Percentiles rank a stretch among this genome's conserved stretches.
These are phyloP conservation scores for Nothomitra cinnamomea DNA, from an alignment of 2,329 filamentous ascomycete species.

Conservation along the genomic window DNA sequence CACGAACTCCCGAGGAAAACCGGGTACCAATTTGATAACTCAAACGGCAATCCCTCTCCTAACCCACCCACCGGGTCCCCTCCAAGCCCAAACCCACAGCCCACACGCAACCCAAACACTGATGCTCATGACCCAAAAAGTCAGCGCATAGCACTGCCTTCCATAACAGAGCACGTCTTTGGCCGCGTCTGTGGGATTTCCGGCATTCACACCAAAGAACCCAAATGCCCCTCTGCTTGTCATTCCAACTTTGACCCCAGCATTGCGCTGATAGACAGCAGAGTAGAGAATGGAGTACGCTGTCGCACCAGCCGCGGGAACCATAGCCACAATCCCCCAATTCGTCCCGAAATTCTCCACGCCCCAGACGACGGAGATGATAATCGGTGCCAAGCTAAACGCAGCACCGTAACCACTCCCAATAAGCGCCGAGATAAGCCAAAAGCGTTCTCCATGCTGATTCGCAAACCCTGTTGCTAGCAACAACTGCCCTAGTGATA, in stretches of 20 bases:
- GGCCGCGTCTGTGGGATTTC: slow-evolving; percentile 23
- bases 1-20: no score
- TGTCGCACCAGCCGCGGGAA: slow-evolving; percentile 73
- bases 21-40: neutral
- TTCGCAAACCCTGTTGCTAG: slow-evolving; percentile 64
- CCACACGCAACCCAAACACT: slow-evolving; percentile 64
- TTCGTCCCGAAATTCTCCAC: slow-evolving; percentile 98
- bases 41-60: slow-evolving; percentile 55
- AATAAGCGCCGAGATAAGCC: slow-evolving; percentile 66
- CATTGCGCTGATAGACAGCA: slow-evolving; percentile 55
- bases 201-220: neutral
- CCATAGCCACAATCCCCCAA: slow-evolving; percentile 87
- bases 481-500: slow-evolving; percentile 59
- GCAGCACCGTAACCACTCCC: slow-evolving; percentile 86
- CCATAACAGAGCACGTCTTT: slow-evolving; percentile 58
- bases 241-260: slow-evolving; percentile 15
- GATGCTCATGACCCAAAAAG: slow-evolving; percentile 72
- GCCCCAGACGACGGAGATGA: slow-evolving; percentile 95
- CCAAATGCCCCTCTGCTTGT: neutral
- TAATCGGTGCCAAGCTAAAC: slow-evolving; percentile 78
- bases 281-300: slow-evolving; percentile 88
- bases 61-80: slow-evolving; percentile 58
- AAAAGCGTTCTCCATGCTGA: slow-evolving; percentile 61
- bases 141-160: slow-evolving; percentile 57
- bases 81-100: slow-evolving; percentile 66